Evolutionary conservation across 345 rosid genomes (phyloP), one percentile per base, ranked within the genome.

Genomic region (Pseudoturritis turrita): DNA sequence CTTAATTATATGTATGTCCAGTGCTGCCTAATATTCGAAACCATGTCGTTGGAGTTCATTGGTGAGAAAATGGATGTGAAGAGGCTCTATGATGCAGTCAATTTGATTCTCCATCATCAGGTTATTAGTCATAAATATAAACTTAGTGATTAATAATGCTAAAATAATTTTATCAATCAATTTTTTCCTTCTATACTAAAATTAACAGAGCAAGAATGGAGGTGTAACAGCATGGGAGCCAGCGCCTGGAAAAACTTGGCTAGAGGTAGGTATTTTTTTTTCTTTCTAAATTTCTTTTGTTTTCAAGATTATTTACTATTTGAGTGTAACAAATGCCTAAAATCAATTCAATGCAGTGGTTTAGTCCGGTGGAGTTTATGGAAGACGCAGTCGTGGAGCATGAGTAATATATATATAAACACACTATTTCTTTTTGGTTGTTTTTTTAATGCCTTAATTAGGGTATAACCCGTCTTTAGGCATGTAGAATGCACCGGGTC

Each of bases 401-500:
- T 31, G 62, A 56, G 62, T 56, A 49, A 1, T 49, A 15, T 19
- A 15, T 17, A 3, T 15, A 15, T 2, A 19, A 17, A 39, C 13
- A 39, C 5, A 39, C 4, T 12, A 1, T 46, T 29, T 29, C 33
- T 4, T 29, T 29, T 6, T 29, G 26, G 4, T 25, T 25, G 4
- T 25, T 25, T 25, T 25, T 25, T 25, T 4, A 25, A 13, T 5
- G 21, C 12, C 6, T 44, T 44, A 44, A n/a, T n/a, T 1, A 44
- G 11, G 11, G 8, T 4, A 44, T 17, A 15, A 15, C 2, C 22
- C 14, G 17, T 7, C 11, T 4, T 2, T 55, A 55, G 61, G 68
- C 80, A 83, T 18, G 81, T 83, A 0, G 91, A 87, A 22, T 84
- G 91, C 74, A 84, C 89, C 79, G 85, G 28, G 78, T 55, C 61